Conservation (phyloP, 208 protist genomes). For the Crithidia thermophila region DNA sequence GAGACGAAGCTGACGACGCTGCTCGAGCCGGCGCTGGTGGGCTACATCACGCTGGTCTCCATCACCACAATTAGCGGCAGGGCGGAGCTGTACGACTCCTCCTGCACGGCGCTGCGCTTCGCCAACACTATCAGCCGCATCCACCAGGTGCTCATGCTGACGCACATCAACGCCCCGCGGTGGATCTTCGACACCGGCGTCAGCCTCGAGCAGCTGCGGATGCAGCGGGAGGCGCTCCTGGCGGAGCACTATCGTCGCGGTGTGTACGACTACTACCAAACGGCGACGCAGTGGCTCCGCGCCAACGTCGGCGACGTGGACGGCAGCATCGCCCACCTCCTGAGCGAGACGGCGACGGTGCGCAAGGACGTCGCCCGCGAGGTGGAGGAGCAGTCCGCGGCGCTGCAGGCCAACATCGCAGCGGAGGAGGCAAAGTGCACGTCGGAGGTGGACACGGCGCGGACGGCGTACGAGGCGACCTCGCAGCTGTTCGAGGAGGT, state of each 20-base stretch:
- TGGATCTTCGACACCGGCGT: conserved; percentile 84
- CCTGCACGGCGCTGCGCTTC: conserved; percentile 70
- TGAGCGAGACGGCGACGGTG: conserved; percentile 66
- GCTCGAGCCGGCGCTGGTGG: conserved; percentile 75
- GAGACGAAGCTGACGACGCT: conserved; percentile 75
- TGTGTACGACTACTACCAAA: conserved; percentile 74
- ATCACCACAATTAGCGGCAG: conserved; percentile 85
- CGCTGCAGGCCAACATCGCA: conserved; percentile 48
- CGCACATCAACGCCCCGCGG: conserved; percentile 75
- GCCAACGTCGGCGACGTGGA: conserved; percentile 63
- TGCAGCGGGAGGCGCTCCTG: conserved; percentile 50
- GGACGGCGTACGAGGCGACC: conserved; percentile 43
- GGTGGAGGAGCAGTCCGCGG: conserved; percentile 41
- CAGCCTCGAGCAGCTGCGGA: conserved; percentile 58
- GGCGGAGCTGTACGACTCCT: conserved; percentile 60
- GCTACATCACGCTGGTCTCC: conserved; percentile 81
- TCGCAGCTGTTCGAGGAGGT: conserved; percentile 54
- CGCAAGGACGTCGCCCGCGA: conserved; percentile 57
- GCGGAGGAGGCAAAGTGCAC: conserved; percentile 34
- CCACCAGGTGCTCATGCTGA: conserved; percentile 82
- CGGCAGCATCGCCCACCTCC: conserved; percentile 43
- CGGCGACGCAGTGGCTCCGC: conserved; percentile 55
- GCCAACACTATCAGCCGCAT: conserved; percentile 61
- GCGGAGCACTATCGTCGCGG: conserved; percentile 66
- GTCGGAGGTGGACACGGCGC: conserved; percentile 46